Base-by-base conservation (phyloP, 225 moss, liverwort and hornwort genomes). In the Thuidium tamariscinum region DNA sequence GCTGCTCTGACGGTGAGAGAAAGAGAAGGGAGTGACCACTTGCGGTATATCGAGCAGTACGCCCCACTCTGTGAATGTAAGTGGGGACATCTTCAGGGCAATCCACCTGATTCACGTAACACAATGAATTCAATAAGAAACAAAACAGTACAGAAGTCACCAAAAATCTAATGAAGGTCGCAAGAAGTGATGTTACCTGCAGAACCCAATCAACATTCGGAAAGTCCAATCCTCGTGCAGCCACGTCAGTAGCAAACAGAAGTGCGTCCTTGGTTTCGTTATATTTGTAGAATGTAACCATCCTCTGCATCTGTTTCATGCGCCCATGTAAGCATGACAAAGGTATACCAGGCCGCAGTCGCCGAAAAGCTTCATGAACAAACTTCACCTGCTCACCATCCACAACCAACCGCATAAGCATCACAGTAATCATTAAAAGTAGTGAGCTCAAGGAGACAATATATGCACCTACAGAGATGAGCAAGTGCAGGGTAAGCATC, bases 11-110 rank as follows among this genome's bases (percentile, higher is more conserved):
- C 30, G 98, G 95, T 60, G 91, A 46, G 16, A 99, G 91, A 61
- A 99, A 96, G 42, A 99, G 93, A 82, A 99, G 92, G 77, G 98
- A 99, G 77, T 95, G 97, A 15, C 98, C 98, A 81, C 94, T 81
- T 59, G 98, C 96, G 87, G 94, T 97, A 86, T 99, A 96, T 44
- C 98, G 97, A 85, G 98, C 98, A 89, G 98, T 99, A 54, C 97
- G 97, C 32, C 98, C 98, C 74, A 99, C 98, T 89, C 98, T 96
- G 85, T 99, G 98, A 88, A 99, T 99, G 87, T 99, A 99, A 16
- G 97, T 92, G 46, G 97, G 90, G 74, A 99, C 97, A 90, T 99
- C 98, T 89, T 99, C 98, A 36, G 98, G 97, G 79, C 98, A 97
- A 86, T 99, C 98, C 89, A 95, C 92, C 98, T 98, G 77, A 83